These are phyloP conservation scores for Phanerochaete carnosa DNA, from an alignment of 768 basidiomycete genomes.

Conservation along the genomic window DNA sequence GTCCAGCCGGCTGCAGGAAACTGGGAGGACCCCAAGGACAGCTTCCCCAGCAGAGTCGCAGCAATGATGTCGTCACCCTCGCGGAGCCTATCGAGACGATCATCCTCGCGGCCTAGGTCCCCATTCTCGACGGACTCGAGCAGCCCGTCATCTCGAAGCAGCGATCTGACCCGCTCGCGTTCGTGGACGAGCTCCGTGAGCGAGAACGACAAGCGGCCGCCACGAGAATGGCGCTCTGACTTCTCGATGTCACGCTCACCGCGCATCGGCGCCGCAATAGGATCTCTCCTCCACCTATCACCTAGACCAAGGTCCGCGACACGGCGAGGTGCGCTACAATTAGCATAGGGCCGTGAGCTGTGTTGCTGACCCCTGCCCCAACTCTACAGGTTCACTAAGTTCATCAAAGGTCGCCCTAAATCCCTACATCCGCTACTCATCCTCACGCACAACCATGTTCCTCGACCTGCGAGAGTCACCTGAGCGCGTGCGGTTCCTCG, in stretches of 20 bases:
- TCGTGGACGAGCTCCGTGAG: constrained; percentile 12
- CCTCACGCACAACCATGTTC: constrained; percentile 34
- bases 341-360: background rate
- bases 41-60: background rate
- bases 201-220: constrained; percentile 20
- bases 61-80: constrained; percentile 6
- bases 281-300: constrained; percentile 16
- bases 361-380: background rate
- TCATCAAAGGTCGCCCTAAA: constrained; percentile 20
- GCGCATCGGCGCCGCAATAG: constrained; percentile 11
- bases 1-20: background rate
- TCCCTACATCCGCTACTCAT: constrained; percentile 24
- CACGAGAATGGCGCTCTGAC: constrained; percentile 30
- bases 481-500: constrained; percentile 40
- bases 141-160: constrained; percentile 9
- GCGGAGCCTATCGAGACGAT: no score
- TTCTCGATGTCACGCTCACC: constrained; percentile 26
- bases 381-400: constrained; percentile 10
- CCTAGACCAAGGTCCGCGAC: constrained; percentile 4
- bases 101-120: constrained; percentile 10
- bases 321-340: constrained; percentile 3
- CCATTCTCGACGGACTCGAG: constrained; percentile 17
- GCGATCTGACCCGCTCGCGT: constrained; percentile 16
- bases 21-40: background rate
- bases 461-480: constrained; percentile 50